Percentiles rank a stretch among this genome's conserved stretches.
These are phyloP conservation scores for Pythium coloratum DNA, from an alignment of 352 stramenopile species.

Conservation along the genomic window DNA sequence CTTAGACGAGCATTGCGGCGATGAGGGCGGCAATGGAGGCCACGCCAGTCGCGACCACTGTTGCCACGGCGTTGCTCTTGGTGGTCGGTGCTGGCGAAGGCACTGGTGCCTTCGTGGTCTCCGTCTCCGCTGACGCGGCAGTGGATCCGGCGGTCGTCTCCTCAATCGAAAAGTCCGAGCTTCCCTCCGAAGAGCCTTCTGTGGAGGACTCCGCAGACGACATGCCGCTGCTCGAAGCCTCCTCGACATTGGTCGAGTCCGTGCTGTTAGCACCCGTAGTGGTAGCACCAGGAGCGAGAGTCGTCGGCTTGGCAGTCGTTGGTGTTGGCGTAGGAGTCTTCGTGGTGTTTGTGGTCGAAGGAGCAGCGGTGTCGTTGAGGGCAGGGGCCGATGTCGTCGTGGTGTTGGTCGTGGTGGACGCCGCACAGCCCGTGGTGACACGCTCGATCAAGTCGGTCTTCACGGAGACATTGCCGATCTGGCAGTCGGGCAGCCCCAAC, in stretches of 20 bases:
- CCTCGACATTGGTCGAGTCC: background rate
- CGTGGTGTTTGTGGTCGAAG: too few species aligned
- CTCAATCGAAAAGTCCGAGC: background rate
- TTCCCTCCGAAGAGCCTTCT: background rate
- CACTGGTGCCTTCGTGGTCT: background rate
- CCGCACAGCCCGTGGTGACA: conserved; percentile 15
- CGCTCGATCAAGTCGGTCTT: conserved; percentile 23
- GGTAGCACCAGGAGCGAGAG: background rate
- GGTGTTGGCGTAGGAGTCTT: background rate
- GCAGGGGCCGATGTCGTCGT: too few species aligned
- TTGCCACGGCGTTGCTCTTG: background rate
- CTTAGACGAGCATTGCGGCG: conserved; percentile 2
- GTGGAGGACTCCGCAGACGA: background rate
- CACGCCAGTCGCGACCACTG: background rate
- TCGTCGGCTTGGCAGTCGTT: background rate
- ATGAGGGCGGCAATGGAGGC: conserved; percentile 3
- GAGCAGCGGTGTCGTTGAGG: too few species aligned
- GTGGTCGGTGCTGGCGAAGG: background rate
- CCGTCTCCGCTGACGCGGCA: background rate
- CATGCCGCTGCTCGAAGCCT: background rate
- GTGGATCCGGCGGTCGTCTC: background rate
- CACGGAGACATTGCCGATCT: conserved; percentile 20
- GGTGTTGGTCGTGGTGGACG: background rate
- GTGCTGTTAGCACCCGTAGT: conserved; percentile 4
- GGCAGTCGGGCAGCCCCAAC: conserved; percentile 20